These are phyloP conservation scores for Globisporangium nodosum DNA, from an alignment of 352 stramenopile species.

Conservation along the genomic window DNA sequence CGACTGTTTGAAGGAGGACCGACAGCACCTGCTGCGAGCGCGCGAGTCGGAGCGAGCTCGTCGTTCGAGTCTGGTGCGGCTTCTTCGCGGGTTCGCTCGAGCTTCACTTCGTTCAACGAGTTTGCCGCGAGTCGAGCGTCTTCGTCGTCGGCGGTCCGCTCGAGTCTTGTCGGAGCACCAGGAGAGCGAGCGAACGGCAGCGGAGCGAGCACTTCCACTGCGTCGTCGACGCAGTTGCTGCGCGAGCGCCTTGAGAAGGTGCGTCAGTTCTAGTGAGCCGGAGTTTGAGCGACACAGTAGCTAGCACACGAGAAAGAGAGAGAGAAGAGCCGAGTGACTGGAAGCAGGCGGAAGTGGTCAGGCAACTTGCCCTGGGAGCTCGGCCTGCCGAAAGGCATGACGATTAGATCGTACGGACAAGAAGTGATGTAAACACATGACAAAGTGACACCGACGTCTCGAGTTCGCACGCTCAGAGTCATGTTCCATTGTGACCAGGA, in stretches of 20 bases:
- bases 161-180: slow-evolving; percentile 6
- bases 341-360: too few species aligned
- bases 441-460: too few species aligned
- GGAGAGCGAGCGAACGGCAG: neutral
- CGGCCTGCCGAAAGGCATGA: too few species aligned
- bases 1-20: slow-evolving; percentile 36
- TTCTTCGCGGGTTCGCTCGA: slow-evolving; percentile 23
- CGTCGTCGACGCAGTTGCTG: slow-evolving; percentile 18
- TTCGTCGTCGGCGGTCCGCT: slow-evolving; percentile 4
- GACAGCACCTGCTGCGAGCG: slow-evolving; percentile 11
- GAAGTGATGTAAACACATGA: too few species aligned
- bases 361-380: too few species aligned
- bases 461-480: too few species aligned
- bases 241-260: slow-evolving; percentile 18
- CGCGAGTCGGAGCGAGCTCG: neutral
- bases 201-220: slow-evolving; percentile 4
- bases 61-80: neutral
- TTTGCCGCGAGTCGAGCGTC: slow-evolving; percentile 23
- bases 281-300: too few species aligned
- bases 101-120: slow-evolving; percentile 44
- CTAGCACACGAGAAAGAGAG: too few species aligned
- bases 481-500: too few species aligned
- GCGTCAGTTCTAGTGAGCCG: slow-evolving; percentile 14
- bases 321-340: too few species aligned
- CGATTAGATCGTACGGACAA: too few species aligned